Percentiles rank a stretch among this genome's conserved stretches.
These are phyloP conservation scores for Ogataea haglerorum DNA, from an alignment of 805 yeast genomes.

Conservation along the genomic window DNA sequence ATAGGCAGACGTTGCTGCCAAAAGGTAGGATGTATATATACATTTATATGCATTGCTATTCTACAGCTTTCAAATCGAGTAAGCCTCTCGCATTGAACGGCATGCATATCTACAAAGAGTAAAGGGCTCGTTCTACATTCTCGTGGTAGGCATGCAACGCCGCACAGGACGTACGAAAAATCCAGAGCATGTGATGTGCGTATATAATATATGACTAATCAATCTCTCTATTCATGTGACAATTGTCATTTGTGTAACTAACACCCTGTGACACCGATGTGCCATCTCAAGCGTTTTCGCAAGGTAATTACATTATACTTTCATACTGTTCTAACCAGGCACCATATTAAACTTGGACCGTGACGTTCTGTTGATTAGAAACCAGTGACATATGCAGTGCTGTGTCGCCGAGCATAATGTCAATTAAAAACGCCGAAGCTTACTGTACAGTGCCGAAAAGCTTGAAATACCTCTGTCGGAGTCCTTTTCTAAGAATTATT, in stretches of 20 bases:
- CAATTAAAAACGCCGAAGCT: neutral
- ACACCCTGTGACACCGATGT: slow-evolving; percentile 2
- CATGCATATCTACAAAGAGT: neutral
- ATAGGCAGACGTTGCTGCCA: slow-evolving; percentile 1
- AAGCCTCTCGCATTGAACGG: slow-evolving; percentile 1
- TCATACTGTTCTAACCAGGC: slow-evolving; percentile 1
- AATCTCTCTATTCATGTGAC: slow-evolving; percentile 1
- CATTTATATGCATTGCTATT: slow-evolving; percentile 1
- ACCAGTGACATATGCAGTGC: slow-evolving; percentile 1
- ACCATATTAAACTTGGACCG: slow-evolving; percentile 1
- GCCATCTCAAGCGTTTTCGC: slow-evolving; percentile 1
- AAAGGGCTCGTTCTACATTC: slow-evolving; percentile 1
- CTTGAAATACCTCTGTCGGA: neutral
- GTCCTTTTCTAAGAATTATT: neutral
- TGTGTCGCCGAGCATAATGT: neutral
- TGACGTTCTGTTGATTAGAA: slow-evolving; percentile 1
- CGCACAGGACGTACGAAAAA: slow-evolving; percentile 1
- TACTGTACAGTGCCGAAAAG: neutral
- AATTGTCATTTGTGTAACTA: neutral
- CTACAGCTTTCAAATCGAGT: neutral
- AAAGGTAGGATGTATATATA: neutral
- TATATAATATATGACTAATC: slow-evolving; percentile 1
- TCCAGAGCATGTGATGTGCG: slow-evolving; percentile 1
- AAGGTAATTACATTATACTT: slow-evolving; percentile 1
- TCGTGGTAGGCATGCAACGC: slow-evolving; percentile 1